These are phyloP conservation scores for Emmonsiellopsis sp. DNA, from an alignment of 2,329 filamentous ascomycete genomes.

Conservation along the genomic window DNA sequence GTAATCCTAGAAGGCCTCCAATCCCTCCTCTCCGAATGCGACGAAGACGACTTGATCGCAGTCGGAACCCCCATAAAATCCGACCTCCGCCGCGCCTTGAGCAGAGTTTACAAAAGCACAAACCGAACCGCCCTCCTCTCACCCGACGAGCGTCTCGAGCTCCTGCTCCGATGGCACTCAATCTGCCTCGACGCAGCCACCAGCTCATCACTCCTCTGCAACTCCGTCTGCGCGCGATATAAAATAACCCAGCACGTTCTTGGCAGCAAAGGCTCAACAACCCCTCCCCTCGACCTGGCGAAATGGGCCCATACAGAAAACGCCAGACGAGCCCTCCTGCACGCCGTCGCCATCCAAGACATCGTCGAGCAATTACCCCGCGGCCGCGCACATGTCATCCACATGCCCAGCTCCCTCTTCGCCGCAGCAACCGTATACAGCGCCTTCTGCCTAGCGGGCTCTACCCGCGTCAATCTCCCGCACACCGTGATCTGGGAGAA, in stretches of 20 bases:
- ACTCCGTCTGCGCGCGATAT: conserved; percentile 30
- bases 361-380: conserved; percentile 37
- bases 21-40: conserved; percentile 32
- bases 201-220: conserved; percentile 31
- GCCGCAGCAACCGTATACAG: conserved; percentile 35
- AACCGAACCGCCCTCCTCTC: conserved; percentile 27
- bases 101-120: conserved; percentile 31
- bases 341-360: conserved; percentile 38
- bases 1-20: conserved; percentile 37
- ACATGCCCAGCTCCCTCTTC: conserved; percentile 37
- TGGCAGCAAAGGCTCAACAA: conserved; percentile 16
- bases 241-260: conserved; percentile 32
- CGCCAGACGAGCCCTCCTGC: conserved; percentile 32
- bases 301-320: conserved; percentile 31
- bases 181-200: conserved; percentile 35
- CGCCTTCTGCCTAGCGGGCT: conserved; percentile 31
- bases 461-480: conserved; percentile 29
- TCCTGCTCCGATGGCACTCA: conserved; percentile 36
- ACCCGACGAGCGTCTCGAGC: conserved; percentile 29
- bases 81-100: conserved; percentile 31
- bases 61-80: conserved; percentile 32
- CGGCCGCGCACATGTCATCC: conserved; percentile 36
- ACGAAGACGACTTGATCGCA: conserved; percentile 26
- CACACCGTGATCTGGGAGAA: conserved; percentile 34
- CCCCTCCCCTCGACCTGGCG: conserved; percentile 23